Evolutionary conservation across 768 basidiomycete species (phyloP).

Genomic region (Boletus vinaceobasis): DNA sequence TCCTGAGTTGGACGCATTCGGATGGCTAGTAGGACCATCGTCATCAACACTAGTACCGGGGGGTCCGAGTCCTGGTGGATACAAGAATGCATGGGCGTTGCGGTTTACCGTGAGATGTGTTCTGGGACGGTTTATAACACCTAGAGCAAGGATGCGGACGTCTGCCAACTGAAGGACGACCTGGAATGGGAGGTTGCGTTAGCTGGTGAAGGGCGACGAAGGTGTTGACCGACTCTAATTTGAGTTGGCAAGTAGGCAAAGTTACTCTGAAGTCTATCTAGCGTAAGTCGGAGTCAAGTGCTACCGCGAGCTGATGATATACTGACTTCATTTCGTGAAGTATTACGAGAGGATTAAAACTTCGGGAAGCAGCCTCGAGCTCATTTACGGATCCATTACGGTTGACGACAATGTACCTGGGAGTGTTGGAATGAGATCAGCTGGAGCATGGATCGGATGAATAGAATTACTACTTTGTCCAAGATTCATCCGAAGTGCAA

Average conservation of each 20-base stretch:
- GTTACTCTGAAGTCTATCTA: slow-evolving; percentile 63
- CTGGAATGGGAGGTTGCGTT: slow-evolving; percentile 33
- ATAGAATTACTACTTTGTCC: slow-evolving; percentile 62
- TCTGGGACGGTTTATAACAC: slow-evolving; percentile 57
- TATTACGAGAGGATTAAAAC: slow-evolving; percentile 61
- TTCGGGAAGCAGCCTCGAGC: slow-evolving; percentile 62
- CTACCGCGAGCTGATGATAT: neutral
- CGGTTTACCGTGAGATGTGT: slow-evolving; percentile 56
- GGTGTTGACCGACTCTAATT: slow-evolving; percentile 48
- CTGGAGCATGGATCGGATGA: neutral
- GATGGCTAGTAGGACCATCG: neutral
- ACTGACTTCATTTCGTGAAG: slow-evolving; percentile 76
- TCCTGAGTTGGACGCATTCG: slow-evolving; percentile 4
- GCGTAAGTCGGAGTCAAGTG: slow-evolving; percentile 1
- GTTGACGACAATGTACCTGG: slow-evolving; percentile 71
- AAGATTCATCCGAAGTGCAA: slow-evolving; percentile 79
- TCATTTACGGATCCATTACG: slow-evolving; percentile 74
- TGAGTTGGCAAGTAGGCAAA: slow-evolving; percentile 64
- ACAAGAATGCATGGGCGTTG: slow-evolving; percentile 66
- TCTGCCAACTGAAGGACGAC: slow-evolving; percentile 68
- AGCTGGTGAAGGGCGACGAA: slow-evolving; percentile 5
- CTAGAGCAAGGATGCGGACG: slow-evolving; percentile 69
- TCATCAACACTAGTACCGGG: slow-evolving; percentile 11
- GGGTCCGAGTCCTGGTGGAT: slow-evolving; percentile 60
- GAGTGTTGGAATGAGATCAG: neutral